phyloP scores from a whole-genome alignment of 1,284 basidiomycete species.

The Ustilago crameri region DNA sequence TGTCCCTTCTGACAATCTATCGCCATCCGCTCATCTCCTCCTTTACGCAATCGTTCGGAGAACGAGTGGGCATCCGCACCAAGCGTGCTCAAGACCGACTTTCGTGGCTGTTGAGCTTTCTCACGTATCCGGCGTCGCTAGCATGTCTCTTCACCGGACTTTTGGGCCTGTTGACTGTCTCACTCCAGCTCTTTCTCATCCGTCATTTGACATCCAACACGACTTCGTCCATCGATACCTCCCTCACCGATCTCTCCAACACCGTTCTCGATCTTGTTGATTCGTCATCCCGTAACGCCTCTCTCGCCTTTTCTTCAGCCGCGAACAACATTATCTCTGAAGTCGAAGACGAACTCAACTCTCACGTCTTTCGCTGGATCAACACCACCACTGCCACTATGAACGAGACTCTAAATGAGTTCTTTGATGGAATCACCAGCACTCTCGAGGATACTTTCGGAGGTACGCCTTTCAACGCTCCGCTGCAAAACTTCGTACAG shows the following conservation, averaged over 20 bases:
- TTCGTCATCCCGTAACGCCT: constrained; percentile 79
- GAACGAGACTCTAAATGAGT: constrained; percentile 74
- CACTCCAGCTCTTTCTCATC: constrained; percentile 79
- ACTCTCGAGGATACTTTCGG: constrained; percentile 78
- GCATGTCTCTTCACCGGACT: constrained; percentile 89
- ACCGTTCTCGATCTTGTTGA: constrained; percentile 82
- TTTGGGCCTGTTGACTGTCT: constrained; percentile 86
- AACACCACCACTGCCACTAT: constrained; percentile 88
- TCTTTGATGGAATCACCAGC: constrained; percentile 69
- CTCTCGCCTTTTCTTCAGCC: constrained; percentile 76
- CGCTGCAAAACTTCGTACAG: constrained; percentile 50
- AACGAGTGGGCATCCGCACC: constrained; percentile 27
- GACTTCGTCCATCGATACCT: constrained; percentile 18
- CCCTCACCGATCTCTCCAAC: constrained; percentile 76
- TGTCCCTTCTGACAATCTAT: constrained; percentile 48
- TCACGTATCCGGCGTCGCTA: constrained; percentile 88
- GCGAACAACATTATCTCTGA: constrained; percentile 79
- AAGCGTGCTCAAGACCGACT: constrained; percentile 37
- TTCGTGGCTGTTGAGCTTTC: constrained; percentile 86
- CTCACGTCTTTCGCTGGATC: constrained; percentile 84
- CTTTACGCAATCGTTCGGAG: constrained; percentile 22
- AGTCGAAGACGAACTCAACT: constrained; percentile 81
- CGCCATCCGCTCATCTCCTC: constrained; percentile 49
- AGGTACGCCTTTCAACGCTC: constrained; percentile 46
- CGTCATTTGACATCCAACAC: constrained; percentile 47